phyloP scores from a whole-genome alignment of 257 asterid species.

The Nicotiana otophora region DNA sequence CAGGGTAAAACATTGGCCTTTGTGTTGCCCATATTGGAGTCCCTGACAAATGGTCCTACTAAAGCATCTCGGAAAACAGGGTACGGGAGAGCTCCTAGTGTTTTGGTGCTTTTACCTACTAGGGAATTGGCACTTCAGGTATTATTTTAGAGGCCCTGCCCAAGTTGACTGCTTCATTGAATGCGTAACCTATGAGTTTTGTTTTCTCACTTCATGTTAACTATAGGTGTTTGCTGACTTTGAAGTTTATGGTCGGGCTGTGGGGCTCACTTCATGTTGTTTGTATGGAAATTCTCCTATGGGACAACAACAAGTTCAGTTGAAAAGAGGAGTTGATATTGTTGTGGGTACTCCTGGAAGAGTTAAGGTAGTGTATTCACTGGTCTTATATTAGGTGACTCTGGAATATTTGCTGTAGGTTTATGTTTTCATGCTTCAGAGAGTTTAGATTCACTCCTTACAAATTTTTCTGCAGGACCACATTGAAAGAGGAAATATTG shows the following conservation, averaged over 20 bases:
- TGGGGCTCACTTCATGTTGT: slow-evolving; percentile 78
- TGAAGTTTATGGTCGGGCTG: slow-evolving; percentile 63
- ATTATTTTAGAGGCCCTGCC: background rate
- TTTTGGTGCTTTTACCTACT: slow-evolving; percentile 88
- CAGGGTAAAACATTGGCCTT: slow-evolving; percentile 97
- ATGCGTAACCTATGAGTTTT: background rate
- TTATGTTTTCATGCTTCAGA: background rate
- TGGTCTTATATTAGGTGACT: background rate
- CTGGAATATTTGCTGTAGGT: background rate
- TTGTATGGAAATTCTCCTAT: slow-evolving; percentile 82
- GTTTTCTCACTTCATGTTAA: background rate
- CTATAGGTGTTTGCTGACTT: slow-evolving; percentile 69
- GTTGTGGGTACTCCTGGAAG: slow-evolving; percentile 95
- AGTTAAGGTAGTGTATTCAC: slow-evolving; percentile 49
- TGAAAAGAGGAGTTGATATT: slow-evolving; percentile 84
- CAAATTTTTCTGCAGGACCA: slow-evolving; percentile 54
- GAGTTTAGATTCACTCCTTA: background rate
- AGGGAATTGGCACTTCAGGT: slow-evolving; percentile 97
- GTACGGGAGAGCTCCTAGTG: slow-evolving; percentile 79
- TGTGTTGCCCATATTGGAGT: slow-evolving; percentile 85
- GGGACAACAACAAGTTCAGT: slow-evolving; percentile 44
- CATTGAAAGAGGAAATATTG: slow-evolving; percentile 69
- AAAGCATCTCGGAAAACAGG: slow-evolving; percentile 60
- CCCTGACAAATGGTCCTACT: slow-evolving; percentile 66
- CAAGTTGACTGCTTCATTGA: background rate